These are phyloP conservation scores for Oryza longistaminata DNA, from an alignment of 176 grass and related monocot genomes.

Conservation along the genomic window DNA sequence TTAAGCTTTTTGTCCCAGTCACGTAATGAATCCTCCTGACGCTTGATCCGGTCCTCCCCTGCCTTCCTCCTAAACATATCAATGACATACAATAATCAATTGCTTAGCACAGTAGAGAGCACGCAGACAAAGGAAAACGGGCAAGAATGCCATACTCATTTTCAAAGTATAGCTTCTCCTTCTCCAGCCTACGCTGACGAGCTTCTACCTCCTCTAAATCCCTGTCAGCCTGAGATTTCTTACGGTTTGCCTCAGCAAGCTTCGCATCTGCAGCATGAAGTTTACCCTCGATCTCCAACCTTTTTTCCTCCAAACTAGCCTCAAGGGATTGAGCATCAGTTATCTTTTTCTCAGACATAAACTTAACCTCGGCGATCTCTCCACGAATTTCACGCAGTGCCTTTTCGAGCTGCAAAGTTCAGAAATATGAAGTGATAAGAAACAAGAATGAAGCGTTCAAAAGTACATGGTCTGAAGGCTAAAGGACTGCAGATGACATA, in stretches of 20 bases:
- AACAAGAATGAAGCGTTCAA: conserved; percentile 3
- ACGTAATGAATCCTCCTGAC: conserved; percentile 65
- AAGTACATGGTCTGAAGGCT: background rate
- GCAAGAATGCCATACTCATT: conserved; percentile 52
- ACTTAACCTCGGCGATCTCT: conserved; percentile 87
- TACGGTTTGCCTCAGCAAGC: conserved; percentile 95
- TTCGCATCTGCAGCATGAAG: conserved; percentile 88
- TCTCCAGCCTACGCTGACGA: conserved; percentile 83
- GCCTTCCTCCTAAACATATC: conserved; percentile 51
- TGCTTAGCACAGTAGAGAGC: background rate
- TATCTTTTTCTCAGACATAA: conserved; percentile 77
- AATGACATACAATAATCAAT: conserved; percentile 10
- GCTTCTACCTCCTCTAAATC: conserved; percentile 78
- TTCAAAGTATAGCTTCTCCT: conserved; percentile 80
- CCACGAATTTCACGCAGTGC: conserved; percentile 67
- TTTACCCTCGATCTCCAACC: conserved; percentile 79
- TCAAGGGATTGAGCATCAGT: conserved; percentile 78
- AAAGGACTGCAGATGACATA: background rate
- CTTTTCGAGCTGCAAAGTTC: conserved; percentile 76
- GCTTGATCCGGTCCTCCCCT: conserved; percentile 70
- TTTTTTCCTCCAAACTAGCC: conserved; percentile 77
- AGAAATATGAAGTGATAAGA: conserved; percentile 38
- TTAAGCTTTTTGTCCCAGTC: conserved; percentile 86
- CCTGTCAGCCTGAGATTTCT: conserved; percentile 76
- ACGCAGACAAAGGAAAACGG: conserved; percentile 8